These are phyloP conservation scores for Acer yangbiense DNA, from an alignment of 345 rosid genomes.

Conservation along the genomic window DNA sequence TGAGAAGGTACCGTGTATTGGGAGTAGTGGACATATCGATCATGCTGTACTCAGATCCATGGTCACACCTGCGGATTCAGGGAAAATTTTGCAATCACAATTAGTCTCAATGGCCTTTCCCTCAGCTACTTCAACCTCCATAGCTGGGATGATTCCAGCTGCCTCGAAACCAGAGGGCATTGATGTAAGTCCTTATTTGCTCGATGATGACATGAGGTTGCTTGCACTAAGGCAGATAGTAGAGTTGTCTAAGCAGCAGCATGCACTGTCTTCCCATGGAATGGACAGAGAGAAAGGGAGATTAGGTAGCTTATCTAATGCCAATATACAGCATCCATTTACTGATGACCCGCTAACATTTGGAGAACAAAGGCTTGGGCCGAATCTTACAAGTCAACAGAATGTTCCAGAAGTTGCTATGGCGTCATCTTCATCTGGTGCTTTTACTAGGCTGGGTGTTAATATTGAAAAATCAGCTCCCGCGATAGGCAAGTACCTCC, in stretches of 20 bases:
- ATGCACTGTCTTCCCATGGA: slow-evolving; percentile 31
- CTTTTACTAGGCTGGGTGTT: slow-evolving; percentile 21
- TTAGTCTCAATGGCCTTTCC: slow-evolving; percentile 24
- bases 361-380: slow-evolving; percentile 25
- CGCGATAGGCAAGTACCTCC: slow-evolving; percentile 25
- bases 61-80: slow-evolving; percentile 20
- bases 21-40: slow-evolving; percentile 25
- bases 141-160: slow-evolving; percentile 24
- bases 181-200: slow-evolving; percentile 25
- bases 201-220: slow-evolving; percentile 47
- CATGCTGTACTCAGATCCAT: slow-evolving; percentile 19
- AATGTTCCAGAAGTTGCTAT: slow-evolving; percentile 25
- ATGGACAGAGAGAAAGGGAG: slow-evolving; percentile 28
- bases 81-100: slow-evolving; percentile 26
- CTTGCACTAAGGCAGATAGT: slow-evolving; percentile 45
- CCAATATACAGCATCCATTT: slow-evolving; percentile 23
- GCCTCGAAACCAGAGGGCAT: slow-evolving; percentile 22
- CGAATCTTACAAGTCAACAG: slow-evolving; percentile 20
- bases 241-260: slow-evolving; percentile 46
- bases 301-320: slow-evolving; percentile 23
- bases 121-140: slow-evolving; percentile 23
- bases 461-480: slow-evolving; percentile 21
- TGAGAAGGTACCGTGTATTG: slow-evolving; percentile 27
- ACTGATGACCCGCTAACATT: slow-evolving; percentile 25
- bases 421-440: slow-evolving; percentile 16